Base-by-base conservation (phyloP, 225 moss, liverwort and hornwort genomes). In the Antitrichia curtipendula region DNA sequence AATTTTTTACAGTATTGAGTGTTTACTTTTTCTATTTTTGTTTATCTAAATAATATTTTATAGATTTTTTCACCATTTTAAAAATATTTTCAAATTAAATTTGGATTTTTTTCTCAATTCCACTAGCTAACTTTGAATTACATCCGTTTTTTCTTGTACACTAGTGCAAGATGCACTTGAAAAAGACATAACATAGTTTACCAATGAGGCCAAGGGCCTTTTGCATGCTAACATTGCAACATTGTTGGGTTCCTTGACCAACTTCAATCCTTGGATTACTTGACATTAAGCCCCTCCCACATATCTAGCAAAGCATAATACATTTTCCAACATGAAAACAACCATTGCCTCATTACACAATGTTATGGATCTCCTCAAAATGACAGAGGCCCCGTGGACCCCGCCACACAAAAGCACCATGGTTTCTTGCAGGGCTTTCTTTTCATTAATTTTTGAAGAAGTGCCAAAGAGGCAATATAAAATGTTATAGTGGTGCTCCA, bases 1-100 rank as follows among this genome's bases (percentile, higher is more conserved):
- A 12, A 0, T 11, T 20, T 20, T 11, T 65, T n/a, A 6, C 20
- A 65, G 2, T 21, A 21, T 21, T 0, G 0, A n/a, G n/a, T n/a
- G 0, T 0, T 64, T 38, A 7, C 23, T 66, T 38, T 23, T 2
- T 23, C 1, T 68, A 13, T 12, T 36, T 66, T 66, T n/a, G n/a
- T 20, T 65, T 11, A 3, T 64, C 64, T 3, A 64, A 36, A n/a
- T 20, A 36, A 36, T 36, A 10, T 10, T 9, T 5, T 34, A 17
- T 34, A 17, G 18, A 36, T 36, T 65, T 65, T n/a, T 66, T 7
- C 4, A 68, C 6, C 0, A 36, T 36, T 16, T 65, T 10, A 11
- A 36, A 4, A 6, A 20, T 6, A 3, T 65, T 65, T 65, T 6
- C 20, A n/a, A n/a, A 6, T 34, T 34, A 2, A 4, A 18, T 9